Base-by-base conservation (phyloP, 2,329 filamentous ascomycete species). In the Mariannaea sp. region DNA sequence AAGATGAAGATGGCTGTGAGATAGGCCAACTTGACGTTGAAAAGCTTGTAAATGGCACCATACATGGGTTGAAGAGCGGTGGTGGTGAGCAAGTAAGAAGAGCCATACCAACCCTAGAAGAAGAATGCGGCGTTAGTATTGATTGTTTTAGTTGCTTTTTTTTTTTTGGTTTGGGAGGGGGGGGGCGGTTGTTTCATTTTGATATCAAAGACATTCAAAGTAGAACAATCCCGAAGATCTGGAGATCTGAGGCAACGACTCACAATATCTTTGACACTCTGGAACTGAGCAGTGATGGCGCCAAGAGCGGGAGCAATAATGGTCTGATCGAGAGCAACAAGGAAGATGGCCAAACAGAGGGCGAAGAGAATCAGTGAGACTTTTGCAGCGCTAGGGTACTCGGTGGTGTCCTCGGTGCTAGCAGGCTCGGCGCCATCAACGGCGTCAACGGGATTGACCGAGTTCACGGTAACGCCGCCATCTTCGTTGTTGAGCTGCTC, bases 251-350 rank as follows among this genome's bases (percentile, higher is more conserved):
- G 3, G 12, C 16, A 20, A n/a, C 7, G 13, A 59, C 66, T 49
- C 49, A 73, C 77, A 56, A 80, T 78, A 49, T 80, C 78, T 58
- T 73, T 73, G 29, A 77, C 71, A 42, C 72, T 76, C 36, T 62
- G 53, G 45, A 75, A 80, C 41, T 78, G 67, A 1, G 68, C 68
- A 0, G 78, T 80, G 58, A 82, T 82, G 62, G 78, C 76, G 16
- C 78, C 77, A 14, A 81, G 72, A 1, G 79, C 79, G 12, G 79
- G 79, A 5, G 77, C 77, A 55, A 80, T 78, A 55, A 80, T 80
- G 40, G 78, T 80, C 68, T 79, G 77, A 56, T 80, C 77, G 9
- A 80, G 71, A 3, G 78, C 77, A 38, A 80, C 76, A 32, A 80
- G 72, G 64, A 80, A 80, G 52, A 80, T 70, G 50, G 75, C 68